Base-by-base conservation (phyloP, 2,329 filamentous ascomycete genomes). In the Epicoccum nigrum region DNA sequence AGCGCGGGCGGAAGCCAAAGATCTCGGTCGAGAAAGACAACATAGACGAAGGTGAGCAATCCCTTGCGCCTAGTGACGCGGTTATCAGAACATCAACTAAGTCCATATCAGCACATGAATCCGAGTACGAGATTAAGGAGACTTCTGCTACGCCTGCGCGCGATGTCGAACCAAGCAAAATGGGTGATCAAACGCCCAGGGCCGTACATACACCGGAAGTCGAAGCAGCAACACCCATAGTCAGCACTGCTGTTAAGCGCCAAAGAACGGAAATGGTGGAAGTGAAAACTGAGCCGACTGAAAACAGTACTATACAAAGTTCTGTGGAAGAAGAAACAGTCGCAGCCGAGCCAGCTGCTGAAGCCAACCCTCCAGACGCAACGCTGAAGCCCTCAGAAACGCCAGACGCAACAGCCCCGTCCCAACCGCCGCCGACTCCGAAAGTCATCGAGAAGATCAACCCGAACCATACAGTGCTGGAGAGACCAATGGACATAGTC, bases 401-500 rank as follows among this genome's bases (percentile, higher is more conserved):
- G 4, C 49, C 49, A 5, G 49, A 52, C 30, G 38, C 43, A 4
- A 33, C 28, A 28, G 38, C 33, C 12, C 53, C 76, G 69, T 63
- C 55, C 79, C 53, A 79, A 83, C 23, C 63, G 15, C 54, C 58
- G n/a, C 50, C 60, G 13, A 52, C 49, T 23, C 42, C 54, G 23
- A 56, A 52, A 19, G 75, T 79, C 1, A 76, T 87, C 37, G 89
- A 89, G 71, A 88, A 89, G 31, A 83, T 93, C 65, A 89, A 87
- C 60, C 81, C 90, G 2, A 86, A 90, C 75, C 84, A 90, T 62
- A 89, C 90, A 0, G 80, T 90, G 51, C 75, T 96, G 60, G 92
- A 96, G 68, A 90, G 85, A 71, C 93, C 93, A 0, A 92, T 96
- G 87, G 93, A 97, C 65, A 96, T 97, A 61, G 86, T 96, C 40